Percentiles rank a stretch among this genome's conserved stretches.
phyloP scores from a whole-genome alignment of 805 yeast genomes.

The Saccharomyces mikatae region DNA sequence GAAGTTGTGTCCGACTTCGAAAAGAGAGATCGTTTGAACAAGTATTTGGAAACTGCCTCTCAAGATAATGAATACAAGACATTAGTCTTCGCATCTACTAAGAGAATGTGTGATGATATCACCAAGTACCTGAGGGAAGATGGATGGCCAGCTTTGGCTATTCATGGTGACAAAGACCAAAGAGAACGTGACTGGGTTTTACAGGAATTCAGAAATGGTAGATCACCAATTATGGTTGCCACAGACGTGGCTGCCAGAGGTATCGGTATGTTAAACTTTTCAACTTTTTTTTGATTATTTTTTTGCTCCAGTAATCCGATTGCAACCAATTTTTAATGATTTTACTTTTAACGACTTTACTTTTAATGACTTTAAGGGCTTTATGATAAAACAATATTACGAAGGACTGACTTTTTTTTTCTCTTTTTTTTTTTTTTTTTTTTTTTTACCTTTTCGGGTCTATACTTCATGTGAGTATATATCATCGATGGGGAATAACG shows the following conservation, averaged over 20 bases:
- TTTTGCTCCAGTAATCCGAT: constrained; percentile 2
- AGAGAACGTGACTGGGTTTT: constrained; percentile 98
- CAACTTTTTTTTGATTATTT: constrained; percentile 7
- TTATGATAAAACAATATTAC: not conserved
- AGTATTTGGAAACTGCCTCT: constrained; percentile 79
- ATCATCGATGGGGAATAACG: not conserved
- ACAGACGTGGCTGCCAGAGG: constrained; percentile 99
- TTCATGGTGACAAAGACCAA: constrained; percentile 98
- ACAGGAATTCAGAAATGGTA: constrained; percentile 84
- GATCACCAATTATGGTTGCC: constrained; percentile 95
- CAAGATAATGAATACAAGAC: constrained; percentile 62
- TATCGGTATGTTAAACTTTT: constrained; percentile 71
- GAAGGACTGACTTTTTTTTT: not conserved
- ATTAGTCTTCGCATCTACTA: constrained; percentile 89
- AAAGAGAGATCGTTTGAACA: constrained; percentile 83
- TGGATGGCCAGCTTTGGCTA: constrained; percentile 98
- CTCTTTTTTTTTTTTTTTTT: constrained; percentile 6
- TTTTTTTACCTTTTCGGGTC: constrained; percentile 3
- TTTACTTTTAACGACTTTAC: not conserved
- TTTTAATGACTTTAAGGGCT: not conserved
- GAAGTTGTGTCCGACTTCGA: constrained; percentile 89
- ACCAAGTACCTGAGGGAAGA: constrained; percentile 87
- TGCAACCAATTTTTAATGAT: constrained; percentile 3
- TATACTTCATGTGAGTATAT: not conserved
- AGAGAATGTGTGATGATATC: constrained; percentile 94